Evolutionary conservation across 306 rosid species (phyloP).

Genomic region (Morella rubra): DNA sequence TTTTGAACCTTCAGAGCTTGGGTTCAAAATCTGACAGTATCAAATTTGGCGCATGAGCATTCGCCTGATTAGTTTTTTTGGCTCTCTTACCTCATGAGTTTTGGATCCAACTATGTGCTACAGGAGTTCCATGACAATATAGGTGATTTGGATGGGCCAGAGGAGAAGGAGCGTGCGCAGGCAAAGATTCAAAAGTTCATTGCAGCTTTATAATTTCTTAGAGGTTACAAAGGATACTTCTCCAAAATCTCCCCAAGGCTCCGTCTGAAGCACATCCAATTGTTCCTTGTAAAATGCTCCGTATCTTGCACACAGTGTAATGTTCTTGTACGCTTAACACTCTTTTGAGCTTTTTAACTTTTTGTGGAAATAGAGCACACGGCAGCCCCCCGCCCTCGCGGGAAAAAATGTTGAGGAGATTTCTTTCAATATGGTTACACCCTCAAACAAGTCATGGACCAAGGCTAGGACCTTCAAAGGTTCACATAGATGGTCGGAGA

Average conservation of each 20-base stretch:
- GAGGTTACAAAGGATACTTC: background rate
- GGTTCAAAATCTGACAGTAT: background rate
- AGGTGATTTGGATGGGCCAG: conserved; percentile 89
- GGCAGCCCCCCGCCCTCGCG: too few species aligned
- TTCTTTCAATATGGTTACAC: too few species aligned
- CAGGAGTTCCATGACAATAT: conserved; percentile 92
- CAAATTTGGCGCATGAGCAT: background rate
- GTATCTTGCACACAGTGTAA: background rate
- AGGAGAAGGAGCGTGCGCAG: conserved; percentile 88
- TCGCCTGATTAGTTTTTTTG: background rate
- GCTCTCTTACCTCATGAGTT: background rate
- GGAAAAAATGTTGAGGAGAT: too few species aligned
- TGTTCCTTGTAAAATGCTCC: background rate
- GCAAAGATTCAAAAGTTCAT: conserved; percentile 80
- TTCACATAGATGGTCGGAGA: too few species aligned
- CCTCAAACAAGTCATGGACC: too few species aligned
- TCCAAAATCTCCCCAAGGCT: too few species aligned
- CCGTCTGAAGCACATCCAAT: background rate
- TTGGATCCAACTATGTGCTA: conserved; percentile 14
- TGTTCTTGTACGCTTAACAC: background rate
- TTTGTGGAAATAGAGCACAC: background rate
- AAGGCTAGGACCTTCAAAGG: too few species aligned
- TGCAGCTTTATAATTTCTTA: conserved; percentile 46
- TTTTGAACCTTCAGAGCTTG: background rate
- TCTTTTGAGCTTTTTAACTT: background rate